Percentiles rank a stretch among this genome's conserved stretches.
These are phyloP conservation scores for Chloris gayana DNA, from an alignment of 176 grass and related monocot genomes.

Conservation along the genomic window DNA sequence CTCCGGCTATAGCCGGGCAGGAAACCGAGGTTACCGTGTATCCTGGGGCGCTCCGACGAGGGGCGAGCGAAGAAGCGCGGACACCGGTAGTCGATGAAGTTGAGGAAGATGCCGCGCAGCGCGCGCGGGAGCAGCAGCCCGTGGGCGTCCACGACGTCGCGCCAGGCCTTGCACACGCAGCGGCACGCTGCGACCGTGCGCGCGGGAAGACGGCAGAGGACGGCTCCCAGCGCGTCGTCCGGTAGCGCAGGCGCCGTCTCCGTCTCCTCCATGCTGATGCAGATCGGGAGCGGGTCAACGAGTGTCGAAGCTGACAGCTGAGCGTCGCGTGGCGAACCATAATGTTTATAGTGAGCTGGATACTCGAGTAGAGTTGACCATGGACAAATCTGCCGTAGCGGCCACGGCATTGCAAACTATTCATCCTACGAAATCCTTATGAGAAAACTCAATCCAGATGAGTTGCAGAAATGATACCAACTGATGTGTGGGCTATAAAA, in stretches of 20 bases:
- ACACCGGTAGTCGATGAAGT: background rate
- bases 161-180: slow-evolving; percentile 4
- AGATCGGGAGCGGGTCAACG: no score
- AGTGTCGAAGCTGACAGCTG: no score
- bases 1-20: background rate
- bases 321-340: no score
- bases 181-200: background rate
- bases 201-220: background rate
- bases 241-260: background rate
- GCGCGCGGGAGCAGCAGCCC: background rate
- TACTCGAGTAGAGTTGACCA: no score
- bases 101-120: background rate
- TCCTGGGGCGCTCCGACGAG: background rate
- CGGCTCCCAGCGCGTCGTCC: background rate
- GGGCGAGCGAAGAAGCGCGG: background rate
- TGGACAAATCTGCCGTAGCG: no score
- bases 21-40: background rate
- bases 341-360: no score
- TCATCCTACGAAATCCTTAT: no score
- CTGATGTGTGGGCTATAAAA: no score
- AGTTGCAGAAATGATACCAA: no score
- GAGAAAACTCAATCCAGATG: no score
- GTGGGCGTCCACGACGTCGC: background rate
- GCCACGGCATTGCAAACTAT: no score
- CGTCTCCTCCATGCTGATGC: slow-evolving; percentile 6